Percentiles rank a stretch among this genome's conserved stretches.
Conservation (phyloP, 2,329 filamentous ascomycete genomes). For the Claviceps paspali region DNA sequence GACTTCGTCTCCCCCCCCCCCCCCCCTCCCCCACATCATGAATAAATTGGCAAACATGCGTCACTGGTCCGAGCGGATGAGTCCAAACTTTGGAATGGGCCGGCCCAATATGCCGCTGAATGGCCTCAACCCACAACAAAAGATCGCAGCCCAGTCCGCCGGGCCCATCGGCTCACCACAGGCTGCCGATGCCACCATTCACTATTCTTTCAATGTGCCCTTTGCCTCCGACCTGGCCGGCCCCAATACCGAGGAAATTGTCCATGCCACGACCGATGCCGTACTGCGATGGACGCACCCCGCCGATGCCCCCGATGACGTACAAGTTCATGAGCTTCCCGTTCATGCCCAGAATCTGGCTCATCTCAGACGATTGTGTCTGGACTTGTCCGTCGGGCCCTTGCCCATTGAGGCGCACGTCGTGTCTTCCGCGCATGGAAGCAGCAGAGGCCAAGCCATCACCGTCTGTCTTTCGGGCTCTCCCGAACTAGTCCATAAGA, state of each 20-base stretch:
- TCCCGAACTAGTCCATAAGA: constrained; percentile 76
- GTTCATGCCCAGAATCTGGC: constrained; percentile 79
- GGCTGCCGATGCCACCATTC: constrained; percentile 61
- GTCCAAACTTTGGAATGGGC: constrained; percentile 51
- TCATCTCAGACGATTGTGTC: constrained; percentile 63
- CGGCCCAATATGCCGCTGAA: constrained; percentile 41
- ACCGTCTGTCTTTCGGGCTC: constrained; percentile 86
- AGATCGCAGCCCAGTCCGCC: constrained; percentile 35
- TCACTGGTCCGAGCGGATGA: constrained; percentile 58
- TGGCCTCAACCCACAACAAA: constrained; percentile 40
- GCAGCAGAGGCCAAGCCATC: constrained; percentile 53
- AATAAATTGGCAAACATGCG: constrained; percentile 59
- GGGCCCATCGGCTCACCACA: constrained; percentile 51
- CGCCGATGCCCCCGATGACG: constrained; percentile 68
- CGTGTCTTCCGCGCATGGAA: constrained; percentile 65
- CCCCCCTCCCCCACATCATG: too few relatives aligned
- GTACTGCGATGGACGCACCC: constrained; percentile 89
- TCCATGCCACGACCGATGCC: constrained; percentile 79
- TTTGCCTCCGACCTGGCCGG: constrained; percentile 86
- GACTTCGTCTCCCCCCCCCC: constrained; percentile 6
- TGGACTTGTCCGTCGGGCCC: constrained; percentile 56
- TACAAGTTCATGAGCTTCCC: constrained; percentile 78
- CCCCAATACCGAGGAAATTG: constrained; percentile 84
- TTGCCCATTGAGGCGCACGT: constrained; percentile 72
- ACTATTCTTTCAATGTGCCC: constrained; percentile 93